A percentile compares a stretch with the other conserved stretches of the same genome.
These are phyloP conservation scores for Sporothrix globosa DNA, from an alignment of 2,329 filamentous ascomycete species.

Conservation along the genomic window DNA sequence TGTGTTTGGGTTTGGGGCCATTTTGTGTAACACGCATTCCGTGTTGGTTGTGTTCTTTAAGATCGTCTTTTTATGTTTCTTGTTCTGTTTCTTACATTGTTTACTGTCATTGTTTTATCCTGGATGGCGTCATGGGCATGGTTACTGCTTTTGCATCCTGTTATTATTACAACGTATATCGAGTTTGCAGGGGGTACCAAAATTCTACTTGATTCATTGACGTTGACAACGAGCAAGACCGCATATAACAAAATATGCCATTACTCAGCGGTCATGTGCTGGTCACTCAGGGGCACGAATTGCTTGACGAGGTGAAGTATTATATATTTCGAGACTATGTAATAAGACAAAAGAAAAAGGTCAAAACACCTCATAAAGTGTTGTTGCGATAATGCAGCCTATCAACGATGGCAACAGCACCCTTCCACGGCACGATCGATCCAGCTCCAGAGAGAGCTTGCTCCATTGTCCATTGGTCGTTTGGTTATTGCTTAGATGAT, in stretches of 20 bases:
- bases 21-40: conserved; percentile 12
- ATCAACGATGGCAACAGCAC: conserved; percentile 16
- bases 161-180: conserved; percentile 25
- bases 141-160: conserved; percentile 24
- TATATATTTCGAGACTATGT: conserved; percentile 22
- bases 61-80: not conserved
- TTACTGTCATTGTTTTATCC: conserved; percentile 12
- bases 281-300: not conserved
- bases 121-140: conserved; percentile 30
- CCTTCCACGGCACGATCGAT: not conserved
- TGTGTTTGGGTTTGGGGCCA: conserved; percentile 9
- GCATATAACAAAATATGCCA: not conserved
- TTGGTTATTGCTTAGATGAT: conserved; percentile 74
- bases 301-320: not conserved
- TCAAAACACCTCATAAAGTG: not conserved
- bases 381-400: conserved; percentile 18
- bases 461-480: not conserved
- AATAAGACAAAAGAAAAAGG: conserved; percentile 3
- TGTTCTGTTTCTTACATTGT: not conserved
- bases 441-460: not conserved
- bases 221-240: not conserved
- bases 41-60: not conserved
- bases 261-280: too few species aligned
- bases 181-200: conserved; percentile 31
- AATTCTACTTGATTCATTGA: conserved; percentile 18